Evolutionary conservation across 176 grass and related monocot species (phyloP), one percentile per base, ranked within the genome.

Genomic region (Saccharum spontaneum): DNA sequence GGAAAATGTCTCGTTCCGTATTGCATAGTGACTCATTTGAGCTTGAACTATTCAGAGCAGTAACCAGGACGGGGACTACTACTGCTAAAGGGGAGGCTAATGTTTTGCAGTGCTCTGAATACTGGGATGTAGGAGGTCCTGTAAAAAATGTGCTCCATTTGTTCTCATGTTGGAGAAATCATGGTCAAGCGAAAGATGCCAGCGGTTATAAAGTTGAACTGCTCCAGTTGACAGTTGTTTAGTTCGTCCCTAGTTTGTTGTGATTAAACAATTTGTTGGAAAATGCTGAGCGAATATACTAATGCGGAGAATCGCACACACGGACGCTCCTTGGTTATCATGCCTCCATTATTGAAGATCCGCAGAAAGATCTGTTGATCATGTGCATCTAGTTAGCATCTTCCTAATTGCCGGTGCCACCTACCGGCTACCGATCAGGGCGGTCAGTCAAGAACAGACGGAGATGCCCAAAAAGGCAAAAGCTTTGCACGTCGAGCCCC

Each of bases 211-310:
- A 67, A 59, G 68, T 16, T 31, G 40, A 33, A 41, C 24, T 31
- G 50, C 63, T 65, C 50, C 64, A 71, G 52, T 82, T 82, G 31
- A 40, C 64, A 71, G 52, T 82, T 82, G 31, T 77, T 86, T 49
- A 50, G 1, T 16, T 67, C 1, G 2, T 57, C 49, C 15, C 69
- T 5, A 36, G 1, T 15, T n/a, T 65, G 43, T 78, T 63, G 10
- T 73, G 20, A 28, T 23, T 44, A 14, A 67, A 12, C 14, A 37
- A 78, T 30, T 48, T 8, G 14, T 73, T 78, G 31, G 1, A 75
- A 79, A 79, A 87, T 75, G 75, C 28, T 13, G 38, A 14, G 23
- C 3, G 80, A 76, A 84, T 87, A 90, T 84, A 77, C 75, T 69
- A 79, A 16, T 77, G 41, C 73, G 22, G 43, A 49, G 33, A 22